A percentile compares a stretch with the other conserved stretches of the same genome.
Conservation (phyloP, 805 yeast species). For the Cyberlindnera japonica region DNA sequence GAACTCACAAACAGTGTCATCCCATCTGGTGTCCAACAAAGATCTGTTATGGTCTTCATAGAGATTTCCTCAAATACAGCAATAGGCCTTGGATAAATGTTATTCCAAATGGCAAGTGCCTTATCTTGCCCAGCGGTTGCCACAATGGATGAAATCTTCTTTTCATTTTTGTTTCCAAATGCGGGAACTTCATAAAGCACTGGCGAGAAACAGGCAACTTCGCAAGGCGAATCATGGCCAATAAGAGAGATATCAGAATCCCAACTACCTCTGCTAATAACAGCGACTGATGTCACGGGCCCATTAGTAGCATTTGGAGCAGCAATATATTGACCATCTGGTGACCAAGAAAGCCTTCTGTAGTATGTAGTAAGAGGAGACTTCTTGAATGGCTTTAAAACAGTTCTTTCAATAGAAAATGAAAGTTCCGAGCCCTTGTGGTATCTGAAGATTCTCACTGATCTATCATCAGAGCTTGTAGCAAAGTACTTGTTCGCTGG, state of each 20-base stretch:
- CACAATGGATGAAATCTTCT: constrained; percentile 58
- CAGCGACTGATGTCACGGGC: constrained; percentile 69
- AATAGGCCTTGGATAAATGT: constrained; percentile 70
- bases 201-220: constrained; percentile 74
- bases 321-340: constrained; percentile 84
- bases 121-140: constrained; percentile 97
- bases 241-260: constrained; percentile 67
- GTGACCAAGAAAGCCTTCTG: constrained; percentile 83
- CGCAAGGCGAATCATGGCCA: constrained; percentile 85
- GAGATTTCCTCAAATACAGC: constrained; percentile 75
- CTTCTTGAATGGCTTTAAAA: constrained; percentile 78
- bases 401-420: constrained; percentile 80
- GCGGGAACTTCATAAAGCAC: constrained; percentile 48
- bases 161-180: constrained; percentile 24
- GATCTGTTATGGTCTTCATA: constrained; percentile 77
- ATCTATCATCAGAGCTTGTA: constrained; percentile 93
- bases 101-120: constrained; percentile 84
- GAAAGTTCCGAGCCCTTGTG: constrained; percentile 74
- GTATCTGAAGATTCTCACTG: constrained; percentile 83
- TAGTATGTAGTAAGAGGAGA: constrained; percentile 93
- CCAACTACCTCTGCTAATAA: constrained; percentile 78
- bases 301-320: constrained; percentile 86
- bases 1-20: constrained; percentile 69
- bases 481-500: constrained; percentile 98
- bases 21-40: constrained; percentile 88